phyloP scores from a whole-genome alignment of 1,284 basidiomycete species.

The Calocybe gambosa region DNA sequence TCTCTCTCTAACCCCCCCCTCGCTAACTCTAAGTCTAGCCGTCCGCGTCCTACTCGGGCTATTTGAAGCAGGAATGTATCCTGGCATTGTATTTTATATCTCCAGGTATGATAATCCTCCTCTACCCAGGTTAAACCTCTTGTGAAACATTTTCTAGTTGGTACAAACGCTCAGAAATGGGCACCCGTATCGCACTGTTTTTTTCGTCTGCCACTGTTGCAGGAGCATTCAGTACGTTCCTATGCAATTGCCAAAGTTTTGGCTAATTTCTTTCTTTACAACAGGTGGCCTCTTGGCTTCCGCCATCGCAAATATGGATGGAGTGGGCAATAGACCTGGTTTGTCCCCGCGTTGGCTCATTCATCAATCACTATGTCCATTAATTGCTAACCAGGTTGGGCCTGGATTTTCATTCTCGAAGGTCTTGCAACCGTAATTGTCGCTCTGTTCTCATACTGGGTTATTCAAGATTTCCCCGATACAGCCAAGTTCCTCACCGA shows the following conservation, averaged over 20 bases:
- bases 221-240: slow-evolving; percentile 56
- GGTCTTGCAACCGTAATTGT: slow-evolving; percentile 58
- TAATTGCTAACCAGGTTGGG: slow-evolving; percentile 29
- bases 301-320: slow-evolving; percentile 66
- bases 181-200: slow-evolving; percentile 54
- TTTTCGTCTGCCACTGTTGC: slow-evolving; percentile 66
- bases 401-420: slow-evolving; percentile 76
- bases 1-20: neutral
- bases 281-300: slow-evolving; percentile 55
- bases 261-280: neutral
- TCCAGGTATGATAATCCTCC: slow-evolving; percentile 32
- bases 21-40: too few relatives aligned
- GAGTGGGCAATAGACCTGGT: slow-evolving; percentile 53
- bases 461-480: slow-evolving; percentile 77
- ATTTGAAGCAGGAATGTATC: slow-evolving; percentile 48
- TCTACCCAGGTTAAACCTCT: slow-evolving; percentile 8
- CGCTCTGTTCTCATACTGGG: slow-evolving; percentile 53
- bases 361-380: slow-evolving; percentile 5
- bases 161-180: slow-evolving; percentile 59
- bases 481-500: slow-evolving; percentile 69
- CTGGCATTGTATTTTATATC: slow-evolving; percentile 52
- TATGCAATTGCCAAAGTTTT: slow-evolving; percentile 1
- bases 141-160: slow-evolving; percentile 29
- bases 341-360: slow-evolving; percentile 1
- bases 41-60: slow-evolving; percentile 46